Evolutionary conservation across 2,329 filamentous ascomycete genomes (phyloP), one percentile per base, ranked within the genome.

Genomic region (Trichophyton verrucosum): DNA sequence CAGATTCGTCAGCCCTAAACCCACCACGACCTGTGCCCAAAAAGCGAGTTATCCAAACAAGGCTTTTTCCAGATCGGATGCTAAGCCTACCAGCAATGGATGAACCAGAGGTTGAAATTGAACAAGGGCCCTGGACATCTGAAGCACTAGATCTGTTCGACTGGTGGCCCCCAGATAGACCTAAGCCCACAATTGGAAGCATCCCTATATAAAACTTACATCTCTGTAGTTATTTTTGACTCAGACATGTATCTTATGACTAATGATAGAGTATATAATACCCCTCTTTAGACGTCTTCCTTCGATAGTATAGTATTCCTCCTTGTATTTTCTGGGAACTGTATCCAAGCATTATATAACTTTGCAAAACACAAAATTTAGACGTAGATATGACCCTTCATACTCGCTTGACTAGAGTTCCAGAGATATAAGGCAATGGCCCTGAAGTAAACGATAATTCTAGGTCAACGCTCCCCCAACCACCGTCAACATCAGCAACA

Each of bases 381-480:
- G 6, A 2, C 5, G 2, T 20, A 47, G n/a, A 47, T 7, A 8
- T 24, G 13, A 22, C 17, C 7, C 15, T 30, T 59, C 56, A 64
- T 36, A 44, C 36, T 66, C 66, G 75, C 68, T 76, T 78, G 11
- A 75, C 70, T 67, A 76, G 67, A 24, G 67, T 67, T 3, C 76
- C 76, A 30, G 74, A 69, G 60, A 77, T 62, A 71, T 77, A 76
- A 20, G 74, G 71, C 66, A 77, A 64, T 59, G 68, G 65, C 4
- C 70, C 69, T 69, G 70, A 71, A 42, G 68, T 68, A 66, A 76
- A 77, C 57, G 65, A 68, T 56, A 64, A 67, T 66, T 79, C 73
- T 64, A 82, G 61, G n/a, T 80, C 73, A 57, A 79, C 72, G 62
- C 69, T 71, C 42, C 75, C 76, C 81, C 81, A 83, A 15, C 73